Conservation (phyloP, 768 basidiomycete species). For the Leccinum sublutescens region DNA sequence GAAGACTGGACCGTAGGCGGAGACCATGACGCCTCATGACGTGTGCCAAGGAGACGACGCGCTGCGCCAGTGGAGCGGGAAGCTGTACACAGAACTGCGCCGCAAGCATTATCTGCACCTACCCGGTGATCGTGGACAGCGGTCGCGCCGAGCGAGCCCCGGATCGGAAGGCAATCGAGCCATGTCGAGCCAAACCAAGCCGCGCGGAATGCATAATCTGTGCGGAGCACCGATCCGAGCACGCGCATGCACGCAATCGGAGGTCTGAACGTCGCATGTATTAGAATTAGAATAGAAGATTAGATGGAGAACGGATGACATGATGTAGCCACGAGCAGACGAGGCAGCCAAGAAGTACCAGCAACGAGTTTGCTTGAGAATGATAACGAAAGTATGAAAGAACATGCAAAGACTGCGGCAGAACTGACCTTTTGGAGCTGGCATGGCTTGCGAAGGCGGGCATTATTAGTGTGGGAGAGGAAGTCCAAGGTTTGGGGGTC, state of each 20-base stretch:
- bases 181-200: neutral
- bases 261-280: neutral
- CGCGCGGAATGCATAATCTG: neutral
- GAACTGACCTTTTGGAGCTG: conserved; percentile 8
- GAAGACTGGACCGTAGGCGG: neutral
- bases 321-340: conserved; percentile 4
- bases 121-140: neutral
- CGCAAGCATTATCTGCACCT: neutral
- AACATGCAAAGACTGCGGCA: conserved; percentile 4
- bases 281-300: no score
- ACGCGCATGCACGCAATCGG: neutral
- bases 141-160: neutral
- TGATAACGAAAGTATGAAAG: conserved; percentile 13
- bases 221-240: neutral
- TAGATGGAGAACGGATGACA: neutral
- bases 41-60: neutral
- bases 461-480: neutral
- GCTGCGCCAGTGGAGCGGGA: neutral
- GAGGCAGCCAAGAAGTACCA: conserved; percentile 15
- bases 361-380: neutral
- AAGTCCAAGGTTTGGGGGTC: neutral
- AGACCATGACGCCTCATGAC: neutral
- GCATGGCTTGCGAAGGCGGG: conserved; percentile 5
- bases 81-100: neutral
- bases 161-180: neutral